Conservation (phyloP, 2,329 filamentous ascomycete species). For the Verruconis gallopava region DNA sequence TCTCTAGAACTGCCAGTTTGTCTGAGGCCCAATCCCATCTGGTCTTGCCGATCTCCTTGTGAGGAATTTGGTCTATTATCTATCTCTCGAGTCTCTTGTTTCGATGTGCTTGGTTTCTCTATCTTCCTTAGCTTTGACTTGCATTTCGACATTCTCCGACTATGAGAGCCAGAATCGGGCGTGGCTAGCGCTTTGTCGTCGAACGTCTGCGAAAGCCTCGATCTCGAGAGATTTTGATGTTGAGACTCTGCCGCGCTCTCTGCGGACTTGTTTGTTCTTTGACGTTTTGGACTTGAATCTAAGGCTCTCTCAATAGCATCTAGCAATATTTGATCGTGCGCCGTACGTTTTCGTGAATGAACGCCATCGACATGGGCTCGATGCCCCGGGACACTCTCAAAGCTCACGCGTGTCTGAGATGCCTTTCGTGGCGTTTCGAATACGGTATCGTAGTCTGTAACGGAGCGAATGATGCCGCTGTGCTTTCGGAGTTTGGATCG, state of each 20-base stretch:
- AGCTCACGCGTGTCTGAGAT: neutral
- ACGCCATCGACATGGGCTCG: neutral
- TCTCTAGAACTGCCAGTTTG: neutral
- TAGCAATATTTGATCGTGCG: neutral
- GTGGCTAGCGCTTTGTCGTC: slow-evolving; percentile 24
- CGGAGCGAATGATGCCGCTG: neutral
- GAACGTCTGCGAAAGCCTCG: slow-evolving; percentile 11
- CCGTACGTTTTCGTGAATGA: neutral
- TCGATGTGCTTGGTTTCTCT: neutral
- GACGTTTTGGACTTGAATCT: neutral
- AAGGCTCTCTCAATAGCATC: neutral
- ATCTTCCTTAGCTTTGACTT: neutral
- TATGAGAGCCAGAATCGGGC: slow-evolving; percentile 23
- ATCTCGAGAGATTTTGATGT: slow-evolving; percentile 7
- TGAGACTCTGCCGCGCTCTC: slow-evolving; percentile 13
- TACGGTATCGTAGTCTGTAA: neutral
- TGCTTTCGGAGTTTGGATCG: neutral
- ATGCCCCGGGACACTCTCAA: neutral
- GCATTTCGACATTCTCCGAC: neutral
- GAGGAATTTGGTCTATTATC: neutral
- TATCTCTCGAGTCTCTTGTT: neutral
- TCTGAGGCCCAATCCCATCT: neutral
- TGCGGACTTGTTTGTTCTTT: slow-evolving; percentile 17
- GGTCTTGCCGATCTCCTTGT: neutral
- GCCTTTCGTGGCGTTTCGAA: neutral